Evolutionary conservation across 2,329 filamentous ascomycete genomes (phyloP), one percentile per base, ranked within the genome.

Genomic region (Fusarium vanettenii): DNA sequence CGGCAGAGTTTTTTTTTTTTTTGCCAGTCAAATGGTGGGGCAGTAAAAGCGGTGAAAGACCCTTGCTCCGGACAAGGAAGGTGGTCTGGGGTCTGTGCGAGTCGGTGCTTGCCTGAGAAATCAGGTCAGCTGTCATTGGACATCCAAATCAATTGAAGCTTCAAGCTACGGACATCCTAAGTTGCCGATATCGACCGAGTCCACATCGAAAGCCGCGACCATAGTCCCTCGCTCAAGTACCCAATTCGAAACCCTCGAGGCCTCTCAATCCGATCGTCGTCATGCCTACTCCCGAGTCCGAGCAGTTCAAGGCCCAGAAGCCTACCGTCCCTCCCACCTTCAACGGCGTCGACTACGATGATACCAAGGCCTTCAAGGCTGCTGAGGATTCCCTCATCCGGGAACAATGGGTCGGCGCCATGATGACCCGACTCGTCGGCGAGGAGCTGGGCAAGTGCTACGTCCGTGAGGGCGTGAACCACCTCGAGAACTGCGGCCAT

Each of bases 371-470:
- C 78, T 88, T 97, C 82, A 97, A 96, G 87, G 91, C 92, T 71
- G 94, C 94, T 64, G 94, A 96, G 83, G 94, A 97, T 83, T 90
- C 94, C 75, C 89, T 97, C 67, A 90, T 97, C 79, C 89, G 94
- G 73, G 94, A 97, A 86, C 94, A 97, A 87, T 97, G 94, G 94
- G 93, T 97, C 70, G 92, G 91, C 82, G 92, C 92, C 82, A 97
- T 97, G 94, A 97, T 95, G 94, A 93, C 93, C 67, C 89, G 94
- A 71, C 86, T 97, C 73, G 93, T 97, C 65, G 88, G 93, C 74
- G 93, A 96, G 83, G 94, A 97, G 87, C 87, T 97, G 86, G 89
- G 92, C 84, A 96, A 95, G 87, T 97, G 94, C 87, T 97, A 97
- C 85, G 91, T 91, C 84, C 89, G 91, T 77, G 93, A 97, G 85